Evolutionary conservation across 345 rosid species (phyloP).

Genomic region (Euphorbia tirucalli): DNA sequence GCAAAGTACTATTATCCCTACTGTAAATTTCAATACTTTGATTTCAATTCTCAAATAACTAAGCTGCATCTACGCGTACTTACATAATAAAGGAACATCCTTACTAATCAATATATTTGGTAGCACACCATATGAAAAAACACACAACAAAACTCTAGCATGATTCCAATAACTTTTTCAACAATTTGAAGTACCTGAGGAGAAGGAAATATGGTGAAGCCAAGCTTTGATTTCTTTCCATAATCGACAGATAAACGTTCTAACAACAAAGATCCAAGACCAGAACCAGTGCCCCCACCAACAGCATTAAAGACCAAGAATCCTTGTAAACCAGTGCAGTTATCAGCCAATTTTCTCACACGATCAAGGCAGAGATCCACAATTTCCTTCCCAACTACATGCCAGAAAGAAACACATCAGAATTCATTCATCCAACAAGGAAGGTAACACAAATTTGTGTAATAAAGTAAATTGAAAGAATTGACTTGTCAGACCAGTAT

Average conservation of each 20-base stretch:
- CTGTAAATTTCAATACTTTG: not conserved
- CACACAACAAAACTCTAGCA: not conserved
- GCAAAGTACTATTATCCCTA: not conserved
- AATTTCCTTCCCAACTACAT: slow-evolving; percentile 38
- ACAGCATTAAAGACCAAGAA: slow-evolving; percentile 34
- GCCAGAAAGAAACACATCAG: slow-evolving; percentile 4
- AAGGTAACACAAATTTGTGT: not conserved
- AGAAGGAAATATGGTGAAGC: slow-evolving; percentile 39
- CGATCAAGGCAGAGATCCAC: slow-evolving; percentile 41
- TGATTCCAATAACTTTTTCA: not conserved
- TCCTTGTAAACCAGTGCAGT: slow-evolving; percentile 41
- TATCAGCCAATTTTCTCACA: slow-evolving; percentile 38
- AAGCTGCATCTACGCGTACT: not conserved
- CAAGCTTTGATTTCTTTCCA: slow-evolving; percentile 39
- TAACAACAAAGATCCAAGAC: slow-evolving; percentile 37
- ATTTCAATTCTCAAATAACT: not conserved
- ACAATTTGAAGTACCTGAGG: slow-evolving; percentile 28
- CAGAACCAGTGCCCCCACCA: slow-evolving; percentile 43
- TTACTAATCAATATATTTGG: not conserved
- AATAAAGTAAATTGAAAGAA: too few relatives aligned
- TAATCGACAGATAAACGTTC: slow-evolving; percentile 40
- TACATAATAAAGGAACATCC: too few relatives aligned
- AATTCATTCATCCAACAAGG: slow-evolving; percentile 2
- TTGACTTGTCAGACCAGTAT: slow-evolving; percentile 22
- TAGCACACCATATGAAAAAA: not conserved